These are phyloP conservation scores for Parafenestella ontariensis DNA, from an alignment of 2,329 filamentous ascomycete genomes.

Conservation along the genomic window DNA sequence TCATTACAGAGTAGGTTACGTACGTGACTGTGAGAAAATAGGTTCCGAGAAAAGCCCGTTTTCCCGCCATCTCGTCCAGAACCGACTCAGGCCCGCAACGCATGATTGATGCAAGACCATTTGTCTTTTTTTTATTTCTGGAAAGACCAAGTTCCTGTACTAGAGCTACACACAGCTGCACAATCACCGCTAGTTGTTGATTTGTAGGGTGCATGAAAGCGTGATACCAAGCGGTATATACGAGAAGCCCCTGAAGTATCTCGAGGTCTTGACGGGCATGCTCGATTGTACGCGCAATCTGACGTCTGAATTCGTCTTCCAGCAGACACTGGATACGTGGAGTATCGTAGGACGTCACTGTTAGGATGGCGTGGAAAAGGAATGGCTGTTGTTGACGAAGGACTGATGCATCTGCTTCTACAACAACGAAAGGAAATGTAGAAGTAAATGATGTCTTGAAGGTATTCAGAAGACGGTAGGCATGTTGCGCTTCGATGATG, in stretches of 20 bases:
- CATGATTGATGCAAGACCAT: too few relatives aligned
- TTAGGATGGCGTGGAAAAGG: conserved; percentile 45
- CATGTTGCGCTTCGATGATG: conserved; percentile 1
- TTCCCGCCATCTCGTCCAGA: neutral
- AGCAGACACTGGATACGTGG: conserved; percentile 30
- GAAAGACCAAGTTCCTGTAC: conserved; percentile 42
- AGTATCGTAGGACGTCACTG: conserved; percentile 30
- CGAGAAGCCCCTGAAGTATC: conserved; percentile 49
- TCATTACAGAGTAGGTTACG: too few relatives aligned
- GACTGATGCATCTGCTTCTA: conserved; percentile 12
- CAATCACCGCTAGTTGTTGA: conserved; percentile 41
- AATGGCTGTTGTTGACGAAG: conserved; percentile 40
- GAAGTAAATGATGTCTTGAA: conserved; percentile 5
- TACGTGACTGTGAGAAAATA: conserved; percentile 25
- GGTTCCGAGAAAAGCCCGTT: conserved; percentile 30
- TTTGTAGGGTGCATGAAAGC: conserved; percentile 35
- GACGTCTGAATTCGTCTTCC: conserved; percentile 33
- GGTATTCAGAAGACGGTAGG: neutral
- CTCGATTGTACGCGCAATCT: conserved; percentile 40
- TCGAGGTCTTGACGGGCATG: conserved; percentile 47
- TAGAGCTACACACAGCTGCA: conserved; percentile 48
- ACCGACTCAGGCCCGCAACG: too few relatives aligned
- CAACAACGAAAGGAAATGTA: conserved; percentile 32
- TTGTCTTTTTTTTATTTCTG: conserved; percentile 5
- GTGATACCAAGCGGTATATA: conserved; percentile 49